Base-by-base conservation (phyloP, 1,284 basidiomycete species). In the Irpex rosettiformis region DNA sequence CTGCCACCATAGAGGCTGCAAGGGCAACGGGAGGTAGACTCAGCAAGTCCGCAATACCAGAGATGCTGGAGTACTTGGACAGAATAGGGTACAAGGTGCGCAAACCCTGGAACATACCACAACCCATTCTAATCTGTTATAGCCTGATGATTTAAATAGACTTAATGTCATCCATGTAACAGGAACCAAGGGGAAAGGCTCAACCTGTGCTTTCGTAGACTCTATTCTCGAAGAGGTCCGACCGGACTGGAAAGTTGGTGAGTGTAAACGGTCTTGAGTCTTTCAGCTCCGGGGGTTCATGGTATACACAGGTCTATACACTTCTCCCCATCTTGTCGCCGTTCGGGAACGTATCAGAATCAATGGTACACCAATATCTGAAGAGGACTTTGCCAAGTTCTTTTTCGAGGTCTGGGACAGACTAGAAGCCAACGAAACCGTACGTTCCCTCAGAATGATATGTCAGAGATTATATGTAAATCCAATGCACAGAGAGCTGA, bases 111-210 rank as follows among this genome's bases (percentile, higher is more conserved):
- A 6, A 8, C 22, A 11, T 18, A 29, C 18, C 22, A 13, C 43
- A 27, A 21, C 28, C 11, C 21, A 51, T 0, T 43, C 48, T 51
- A 8, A 51, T 28, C 1, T 18, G 13, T 28, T 18, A 25, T 55
- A 64, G 57, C 55, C 69, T 94, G 93, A 84, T 56, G 89, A 96
- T 65, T 79, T 99, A 55, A 96, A 99, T 72, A 75, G 76, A 52
- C 79, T 99, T 62, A 97, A 98, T 72, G 94, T 96, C 57, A 84
- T 99, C 30, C 97, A 99, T 76, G 89, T 99, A 68, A 96, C 97
- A 11, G 97, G 97, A 2, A 99, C 97, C 3, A 99, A 99, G 75
- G 97, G 97, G 49, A 99, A 99, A 72, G 97, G 97, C 2, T 98
- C 95, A 2, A 97, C 97, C 0, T 94, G 92, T 59, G 96, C 97